Evolutionary conservation across 768 basidiomycete genomes (phyloP).

Genomic region (Antrodiella citrinella): DNA sequence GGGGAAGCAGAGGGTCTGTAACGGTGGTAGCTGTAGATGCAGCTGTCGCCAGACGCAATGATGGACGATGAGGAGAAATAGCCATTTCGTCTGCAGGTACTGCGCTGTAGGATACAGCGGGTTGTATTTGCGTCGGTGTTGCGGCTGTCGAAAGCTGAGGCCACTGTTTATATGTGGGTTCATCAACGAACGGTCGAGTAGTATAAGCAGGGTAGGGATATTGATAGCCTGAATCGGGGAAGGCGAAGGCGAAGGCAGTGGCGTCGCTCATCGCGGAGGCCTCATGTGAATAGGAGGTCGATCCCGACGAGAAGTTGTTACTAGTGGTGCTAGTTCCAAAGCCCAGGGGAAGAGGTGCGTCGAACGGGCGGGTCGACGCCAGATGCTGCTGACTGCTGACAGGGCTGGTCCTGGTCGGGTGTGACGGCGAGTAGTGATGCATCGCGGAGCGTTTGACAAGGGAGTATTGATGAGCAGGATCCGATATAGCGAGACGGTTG

Average conservation of each 20-base stretch:
- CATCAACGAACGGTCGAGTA: constrained; percentile 4
- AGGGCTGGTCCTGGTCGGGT: not conserved
- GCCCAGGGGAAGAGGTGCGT: not conserved
- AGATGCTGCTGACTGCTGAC: too few species aligned
- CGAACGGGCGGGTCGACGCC: too few species aligned
- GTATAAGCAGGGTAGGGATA: constrained; percentile 11
- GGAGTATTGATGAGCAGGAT: not conserved
- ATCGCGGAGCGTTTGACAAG: not conserved
- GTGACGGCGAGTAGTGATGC: not conserved
- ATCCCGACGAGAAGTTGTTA: constrained; percentile 18
- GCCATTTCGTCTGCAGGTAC: not conserved
- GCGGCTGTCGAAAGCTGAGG: not conserved
- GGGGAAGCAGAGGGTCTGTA: not conserved
- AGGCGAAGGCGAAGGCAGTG: constrained; percentile 6
- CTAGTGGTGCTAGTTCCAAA: constrained; percentile 10
- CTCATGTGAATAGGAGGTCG: constrained; percentile 7
- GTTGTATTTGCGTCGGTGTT: not conserved
- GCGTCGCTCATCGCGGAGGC: constrained; percentile 11
- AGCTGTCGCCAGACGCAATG: not conserved
- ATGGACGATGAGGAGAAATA: constrained; percentile 1
- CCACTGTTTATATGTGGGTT: constrained; percentile 10
- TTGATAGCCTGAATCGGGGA: constrained; percentile 11
- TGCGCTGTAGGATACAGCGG: not conserved
- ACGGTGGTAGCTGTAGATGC: too few species aligned
- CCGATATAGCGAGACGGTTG: not conserved